Base-by-base conservation (phyloP, 2,329 filamentous ascomycete genomes). In the Fusarium cyanostomum region DNA sequence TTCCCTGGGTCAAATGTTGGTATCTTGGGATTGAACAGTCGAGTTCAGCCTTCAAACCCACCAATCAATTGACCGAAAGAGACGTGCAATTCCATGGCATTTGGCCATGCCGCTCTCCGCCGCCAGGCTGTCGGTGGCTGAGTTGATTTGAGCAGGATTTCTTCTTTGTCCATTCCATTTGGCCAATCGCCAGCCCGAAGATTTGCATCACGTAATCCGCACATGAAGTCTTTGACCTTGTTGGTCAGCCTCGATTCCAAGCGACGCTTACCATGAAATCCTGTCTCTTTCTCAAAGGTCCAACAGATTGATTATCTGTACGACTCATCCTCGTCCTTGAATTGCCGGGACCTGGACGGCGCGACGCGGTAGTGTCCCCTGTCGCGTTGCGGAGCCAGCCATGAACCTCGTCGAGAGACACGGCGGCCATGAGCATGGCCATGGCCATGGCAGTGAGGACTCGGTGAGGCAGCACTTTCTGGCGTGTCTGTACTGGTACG, bases 401-500 rank as follows among this genome's bases (percentile, higher is more conserved):
- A 71, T 71, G 68, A 46, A 45, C 28, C 37, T 70, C 33, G 37
- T 59, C n/a, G 52, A 33, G 27, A 62, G 68, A 56, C 68, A 71
- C 48, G 68, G 56, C 10, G 66, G 37, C 38, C 66, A 69, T 11
- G 54, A 48, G 2, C 59, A 66, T 24, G 51, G 62, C 0, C 67
- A 70, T n/a, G 67, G 67, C 0, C 67, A 70, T 11, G 45, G 53
- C 8, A 68, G 56, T 8, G 69, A 71, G 27, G 69, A 71, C 42
- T 69, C 67, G 7, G 28, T 54, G 42, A 67, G 69, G 48, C 69
- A 71, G 34, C 69, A 71, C 41, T 68, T 66, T 27, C 26, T 71
- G 7, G 69, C 69, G 10, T 61, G 58, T 7, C 60, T 71, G 26
- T 71, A 68, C 48, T 71, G 69, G 69, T 70, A 71, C 52, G 56